A percentile compares a stretch with the other conserved stretches of the same genome.
Evolutionary conservation across 192 early-diverging fungal species (phyloP).

Genomic region (Coemansia interrupta): DNA sequence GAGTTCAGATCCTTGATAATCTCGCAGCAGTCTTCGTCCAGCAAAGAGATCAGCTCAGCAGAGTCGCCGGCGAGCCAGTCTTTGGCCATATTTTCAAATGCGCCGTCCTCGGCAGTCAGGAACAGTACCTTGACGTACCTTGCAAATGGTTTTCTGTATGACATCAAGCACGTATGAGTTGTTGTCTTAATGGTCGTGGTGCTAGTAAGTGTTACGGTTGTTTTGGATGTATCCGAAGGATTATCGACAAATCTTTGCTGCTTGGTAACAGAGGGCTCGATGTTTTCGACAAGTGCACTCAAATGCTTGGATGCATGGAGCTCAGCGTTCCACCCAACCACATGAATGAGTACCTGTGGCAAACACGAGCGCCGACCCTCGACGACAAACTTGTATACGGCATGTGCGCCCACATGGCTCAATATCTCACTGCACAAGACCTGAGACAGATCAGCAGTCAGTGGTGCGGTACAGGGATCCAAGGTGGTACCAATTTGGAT

Average conservation of each 20-base stretch:
- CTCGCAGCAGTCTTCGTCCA: conserved; percentile 30
- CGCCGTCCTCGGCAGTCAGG: not conserved
- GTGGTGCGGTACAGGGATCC: not conserved
- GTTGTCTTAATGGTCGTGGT: not conserved
- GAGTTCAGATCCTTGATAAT: conserved; percentile 13
- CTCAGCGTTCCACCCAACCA: conserved; percentile 49
- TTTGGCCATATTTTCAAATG: conserved; percentile 22
- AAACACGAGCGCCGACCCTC: conserved; percentile 36
- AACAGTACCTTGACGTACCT: conserved; percentile 38
- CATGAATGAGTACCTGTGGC: conserved; percentile 29
- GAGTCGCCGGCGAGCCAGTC: conserved; percentile 30
- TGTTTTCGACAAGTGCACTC: not conserved
- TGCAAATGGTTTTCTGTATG: conserved; percentile 8
- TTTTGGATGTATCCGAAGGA: not conserved
- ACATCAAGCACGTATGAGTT: not conserved
- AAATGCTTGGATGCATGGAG: conserved; percentile 12
- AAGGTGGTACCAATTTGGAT: conserved; percentile 8
- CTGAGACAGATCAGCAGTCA: conserved; percentile 20
- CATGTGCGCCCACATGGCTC: conserved; percentile 44
- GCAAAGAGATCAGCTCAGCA: conserved; percentile 34
- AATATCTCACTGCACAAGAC: conserved; percentile 36
- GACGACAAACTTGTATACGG: conserved; percentile 46
- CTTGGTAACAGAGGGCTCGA: not conserved
- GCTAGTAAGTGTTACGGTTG: not conserved
- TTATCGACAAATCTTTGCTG: not conserved